Base-by-base conservation (phyloP, 345 rosid genomes). In the rapeseed (Brassica napus) region DNA sequence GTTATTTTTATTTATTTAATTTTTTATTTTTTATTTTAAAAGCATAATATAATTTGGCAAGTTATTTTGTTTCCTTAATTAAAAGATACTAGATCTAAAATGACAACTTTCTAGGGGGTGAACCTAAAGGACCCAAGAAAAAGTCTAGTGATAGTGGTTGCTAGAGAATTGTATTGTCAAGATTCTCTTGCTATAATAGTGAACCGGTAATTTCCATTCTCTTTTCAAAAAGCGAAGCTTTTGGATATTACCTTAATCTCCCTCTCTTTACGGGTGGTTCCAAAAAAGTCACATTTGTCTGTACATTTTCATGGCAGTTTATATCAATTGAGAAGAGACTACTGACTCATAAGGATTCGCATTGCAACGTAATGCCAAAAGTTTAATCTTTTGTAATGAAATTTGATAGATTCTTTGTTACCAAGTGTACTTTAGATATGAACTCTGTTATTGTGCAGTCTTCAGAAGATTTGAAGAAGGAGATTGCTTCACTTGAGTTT, bases 401-500 rank as follows among this genome's bases (percentile, higher is more conserved):
- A 37, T 7, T 37, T 37, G 42, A 37, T 8, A 37, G 42, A 37
- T 8, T 37, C 42, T 37, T 37, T 37, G 42, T 37, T 37, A 37
- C 42, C 42, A 37, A 37, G 26, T 37, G 10, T 37, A 37, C 11
- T 72, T 10, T 12, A 37, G 42, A 37, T 65, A 57, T 65, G 44
- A 66, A 59, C 62, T 66, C 0, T 65, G 55, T 37, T 37, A 37
- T 37, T 85, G 85, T 86, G 85, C 79, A 91, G 94, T 86, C 96
- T 70, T 79, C 88, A 68, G 83, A 75, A 62, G 92, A 85, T 73
- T 82, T 93, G 80, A 90, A 78, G 83, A 84, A 84, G 63, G 94
- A 91, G 78, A 90, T 93, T 64, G 90, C 87, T 14, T 64, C 77
- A 18, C 89, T 91, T 24, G 97, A 93, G 87, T 75, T 82, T 70